phyloP scores from a whole-genome alignment of 1,139 yeast genomes.

The Diutina rugosa region DNA sequence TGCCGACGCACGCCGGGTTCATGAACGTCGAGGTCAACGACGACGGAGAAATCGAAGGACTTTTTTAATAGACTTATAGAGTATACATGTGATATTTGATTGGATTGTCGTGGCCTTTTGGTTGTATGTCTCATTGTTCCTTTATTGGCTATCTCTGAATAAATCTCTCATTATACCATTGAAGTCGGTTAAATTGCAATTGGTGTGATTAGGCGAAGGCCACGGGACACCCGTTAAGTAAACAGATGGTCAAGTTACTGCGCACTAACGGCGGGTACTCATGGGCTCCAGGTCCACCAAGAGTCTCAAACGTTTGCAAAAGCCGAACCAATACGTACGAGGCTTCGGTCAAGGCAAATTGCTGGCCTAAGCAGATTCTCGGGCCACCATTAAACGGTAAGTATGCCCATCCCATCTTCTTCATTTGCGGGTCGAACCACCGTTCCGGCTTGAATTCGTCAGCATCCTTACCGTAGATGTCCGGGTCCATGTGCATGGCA shows the following conservation, averaged over 20 bases:
- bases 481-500: not conserved
- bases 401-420: not conserved
- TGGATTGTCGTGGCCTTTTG: too few relatives aligned
- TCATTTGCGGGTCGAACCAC: not conserved
- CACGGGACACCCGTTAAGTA: not conserved
- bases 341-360: not conserved
- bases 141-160: not conserved
- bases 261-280: not conserved
- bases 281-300: not conserved
- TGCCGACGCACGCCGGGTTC: constrained; percentile 93
- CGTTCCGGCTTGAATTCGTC: not conserved
- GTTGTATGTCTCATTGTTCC: not conserved
- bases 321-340: not conserved
- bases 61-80: constrained; percentile 38
- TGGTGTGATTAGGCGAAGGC: not conserved
- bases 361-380: constrained; percentile 31
- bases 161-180: not conserved
- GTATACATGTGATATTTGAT: constrained; percentile 6
- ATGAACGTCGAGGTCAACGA: constrained; percentile 93
- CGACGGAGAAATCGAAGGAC: constrained; percentile 89
- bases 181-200: too few relatives aligned
- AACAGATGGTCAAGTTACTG: not conserved
- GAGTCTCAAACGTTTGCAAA: not conserved
- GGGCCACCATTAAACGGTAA: constrained; percentile 48
- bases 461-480: constrained; percentile 2